Evolutionary conservation across 2,329 filamentous ascomycete genomes (phyloP).

Genomic region (Cladobotryum protrusum): DNA sequence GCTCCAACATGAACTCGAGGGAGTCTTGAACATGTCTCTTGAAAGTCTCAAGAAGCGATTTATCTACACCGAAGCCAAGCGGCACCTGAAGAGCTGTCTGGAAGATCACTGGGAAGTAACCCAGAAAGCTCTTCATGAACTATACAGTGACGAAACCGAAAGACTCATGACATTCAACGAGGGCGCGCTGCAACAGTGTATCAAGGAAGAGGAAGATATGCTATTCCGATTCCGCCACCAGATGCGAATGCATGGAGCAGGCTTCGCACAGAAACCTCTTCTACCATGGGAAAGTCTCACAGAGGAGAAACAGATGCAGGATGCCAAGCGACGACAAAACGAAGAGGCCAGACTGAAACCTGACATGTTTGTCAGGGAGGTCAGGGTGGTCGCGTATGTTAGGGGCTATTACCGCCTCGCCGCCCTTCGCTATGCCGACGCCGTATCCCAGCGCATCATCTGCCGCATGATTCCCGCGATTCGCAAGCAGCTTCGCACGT

Average conservation of each 20-base stretch:
- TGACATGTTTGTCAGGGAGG: conserved; percentile 54
- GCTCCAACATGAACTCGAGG: conserved; percentile 40
- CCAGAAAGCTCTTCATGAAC: conserved; percentile 31
- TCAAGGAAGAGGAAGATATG: conserved; percentile 38
- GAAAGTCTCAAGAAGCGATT: conserved; percentile 39
- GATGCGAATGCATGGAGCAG: conserved; percentile 39
- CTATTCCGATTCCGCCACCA: conserved; percentile 44
- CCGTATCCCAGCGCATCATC: conserved; percentile 40
- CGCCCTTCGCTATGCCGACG: conserved; percentile 57
- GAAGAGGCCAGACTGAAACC: conserved; percentile 43
- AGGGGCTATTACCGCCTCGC: conserved; percentile 66
- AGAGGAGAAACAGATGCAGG: conserved; percentile 40
- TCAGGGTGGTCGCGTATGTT: conserved; percentile 56
- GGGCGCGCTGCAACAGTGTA: conserved; percentile 40
- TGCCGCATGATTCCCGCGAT: conserved; percentile 44
- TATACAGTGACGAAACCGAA: conserved; percentile 47
- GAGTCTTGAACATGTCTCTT: conserved; percentile 43
- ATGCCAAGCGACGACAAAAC: conserved; percentile 35
- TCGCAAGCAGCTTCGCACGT: conserved; percentile 31
- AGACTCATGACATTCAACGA: conserved; percentile 54
- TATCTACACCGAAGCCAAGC: conserved; percentile 43
- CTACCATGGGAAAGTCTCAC: conserved; percentile 41
- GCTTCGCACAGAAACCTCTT: conserved; percentile 23
- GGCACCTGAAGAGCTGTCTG: conserved; percentile 41
- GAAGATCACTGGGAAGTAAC: conserved; percentile 32